Conservation (phyloP, 192 early-diverging fungal genomes). For the Entomortierella parvispora region DNA sequence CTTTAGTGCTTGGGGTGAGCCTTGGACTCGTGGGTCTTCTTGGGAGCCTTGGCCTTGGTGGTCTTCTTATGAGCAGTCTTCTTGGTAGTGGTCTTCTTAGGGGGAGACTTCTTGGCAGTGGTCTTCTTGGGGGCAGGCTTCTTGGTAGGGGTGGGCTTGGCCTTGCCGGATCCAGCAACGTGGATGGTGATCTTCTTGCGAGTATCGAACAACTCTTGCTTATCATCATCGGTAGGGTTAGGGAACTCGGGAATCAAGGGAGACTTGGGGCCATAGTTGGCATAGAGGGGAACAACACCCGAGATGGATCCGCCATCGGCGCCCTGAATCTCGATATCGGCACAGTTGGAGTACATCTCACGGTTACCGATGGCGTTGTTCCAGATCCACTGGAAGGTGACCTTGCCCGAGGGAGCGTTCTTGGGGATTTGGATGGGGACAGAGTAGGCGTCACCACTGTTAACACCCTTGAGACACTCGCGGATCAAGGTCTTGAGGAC, state of each 20-base stretch:
- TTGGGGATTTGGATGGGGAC: conserved; percentile 67
- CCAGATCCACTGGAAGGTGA: conserved; percentile 72
- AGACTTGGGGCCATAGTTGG: conserved; percentile 53
- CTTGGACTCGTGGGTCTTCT: too few relatives aligned
- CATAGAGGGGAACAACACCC: conserved; percentile 52
- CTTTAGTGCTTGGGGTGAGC: too few relatives aligned
- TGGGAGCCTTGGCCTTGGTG: too few relatives aligned
- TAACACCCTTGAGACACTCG: conserved; percentile 55
- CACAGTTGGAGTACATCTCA: conserved; percentile 76
- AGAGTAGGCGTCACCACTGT: conserved; percentile 13
- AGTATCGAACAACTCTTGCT: conserved; percentile 6
- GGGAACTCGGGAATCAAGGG: conserved; percentile 56
- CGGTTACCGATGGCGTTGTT: conserved; percentile 70
- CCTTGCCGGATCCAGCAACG: background rate
- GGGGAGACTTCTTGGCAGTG: conserved; percentile 1
- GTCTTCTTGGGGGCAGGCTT: conserved; percentile 1
- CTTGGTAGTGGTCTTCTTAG: too few relatives aligned
- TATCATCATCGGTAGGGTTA: conserved; percentile 36
- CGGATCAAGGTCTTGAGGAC: conserved; percentile 67
- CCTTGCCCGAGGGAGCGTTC: conserved; percentile 63
- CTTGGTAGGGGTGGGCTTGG: conserved; percentile 18
- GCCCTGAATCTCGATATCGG: conserved; percentile 67
- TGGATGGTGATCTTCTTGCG: conserved; percentile 20
- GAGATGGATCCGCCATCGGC: conserved; percentile 42
- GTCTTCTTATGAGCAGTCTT: too few relatives aligned